Evolutionary conservation across 805 yeast genomes (phyloP).

Genomic region (Pichia californica): DNA sequence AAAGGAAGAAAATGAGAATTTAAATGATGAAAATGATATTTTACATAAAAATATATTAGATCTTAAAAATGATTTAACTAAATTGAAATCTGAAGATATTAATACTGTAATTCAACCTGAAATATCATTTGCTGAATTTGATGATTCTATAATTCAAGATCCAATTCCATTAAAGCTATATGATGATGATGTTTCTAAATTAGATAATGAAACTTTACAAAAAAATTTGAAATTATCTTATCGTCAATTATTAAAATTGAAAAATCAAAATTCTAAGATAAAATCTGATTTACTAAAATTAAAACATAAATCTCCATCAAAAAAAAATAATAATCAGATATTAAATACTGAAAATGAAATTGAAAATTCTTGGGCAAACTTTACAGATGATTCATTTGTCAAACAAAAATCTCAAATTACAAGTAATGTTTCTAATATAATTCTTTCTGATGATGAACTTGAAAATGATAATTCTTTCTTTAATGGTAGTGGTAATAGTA

Average conservation of each 20-base stretch:
- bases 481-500: constrained; percentile 6
- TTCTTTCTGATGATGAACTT: not conserved
- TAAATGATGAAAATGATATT: constrained; percentile 65
- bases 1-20: constrained; percentile 45
- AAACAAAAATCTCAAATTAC: not conserved
- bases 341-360: constrained; percentile 1
- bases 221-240: constrained; percentile 62
- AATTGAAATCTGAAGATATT: constrained; percentile 13
- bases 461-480: constrained; percentile 1
- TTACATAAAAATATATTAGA: constrained; percentile 35
- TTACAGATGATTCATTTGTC: constrained; percentile 10
- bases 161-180: constrained; percentile 36
- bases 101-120: constrained; percentile 9
- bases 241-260: constrained; percentile 52
- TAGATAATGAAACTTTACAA: constrained; percentile 61
- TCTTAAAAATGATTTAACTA: constrained; percentile 15
- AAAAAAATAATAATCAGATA: not conserved
- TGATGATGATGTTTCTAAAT: constrained; percentile 31
- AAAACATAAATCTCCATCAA: constrained; percentile 1
- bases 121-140: constrained; percentile 30
- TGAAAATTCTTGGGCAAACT: constrained; percentile 14
- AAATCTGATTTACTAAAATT: constrained; percentile 6
- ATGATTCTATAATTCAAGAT: constrained; percentile 26
- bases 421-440: not conserved
- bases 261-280: constrained; percentile 23